These are phyloP conservation scores for Phytophthora sojae DNA, from an alignment of 352 stramenopile genomes.

Conservation along the genomic window DNA sequence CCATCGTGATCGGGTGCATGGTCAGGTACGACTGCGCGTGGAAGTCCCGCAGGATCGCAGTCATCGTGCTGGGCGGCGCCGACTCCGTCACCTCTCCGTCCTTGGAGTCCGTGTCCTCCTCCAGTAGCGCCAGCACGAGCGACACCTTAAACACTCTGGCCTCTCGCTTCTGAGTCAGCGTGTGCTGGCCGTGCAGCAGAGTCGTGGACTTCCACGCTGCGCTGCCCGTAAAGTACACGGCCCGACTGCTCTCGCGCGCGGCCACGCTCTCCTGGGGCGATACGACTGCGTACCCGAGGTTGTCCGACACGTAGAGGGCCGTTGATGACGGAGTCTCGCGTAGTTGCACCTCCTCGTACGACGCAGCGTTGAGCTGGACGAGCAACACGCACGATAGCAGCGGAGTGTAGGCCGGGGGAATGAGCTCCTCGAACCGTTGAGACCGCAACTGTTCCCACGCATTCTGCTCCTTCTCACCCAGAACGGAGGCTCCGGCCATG, in stretches of 20 bases:
- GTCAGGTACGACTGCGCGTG: slow-evolving; percentile 78
- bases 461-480: slow-evolving; percentile 45
- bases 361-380: slow-evolving; percentile 44
- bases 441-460: slow-evolving; percentile 51
- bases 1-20: slow-evolving; percentile 70
- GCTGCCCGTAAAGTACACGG: slow-evolving; percentile 37
- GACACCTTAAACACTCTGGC: slow-evolving; percentile 46
- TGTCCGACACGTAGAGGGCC: slow-evolving; percentile 41
- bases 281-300: slow-evolving; percentile 51
- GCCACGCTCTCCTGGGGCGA: slow-evolving; percentile 36
- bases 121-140: slow-evolving; percentile 42
- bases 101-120: slow-evolving; percentile 34
- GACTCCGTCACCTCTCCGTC: slow-evolving; percentile 30
- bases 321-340: slow-evolving; percentile 45
- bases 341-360: slow-evolving; percentile 51
- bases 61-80: slow-evolving; percentile 35
- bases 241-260: slow-evolving; percentile 39
- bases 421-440: slow-evolving; percentile 36
- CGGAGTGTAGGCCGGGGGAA: slow-evolving; percentile 42
- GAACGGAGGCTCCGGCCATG: slow-evolving; percentile 16
- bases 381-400: slow-evolving; percentile 53
- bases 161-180: slow-evolving; percentile 31
- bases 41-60: slow-evolving; percentile 63
- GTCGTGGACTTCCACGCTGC: slow-evolving; percentile 45
- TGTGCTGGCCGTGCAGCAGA: slow-evolving; percentile 34